Conservation (phyloP, 106 monocot genomes). For the Acorus gramineus region DNA sequence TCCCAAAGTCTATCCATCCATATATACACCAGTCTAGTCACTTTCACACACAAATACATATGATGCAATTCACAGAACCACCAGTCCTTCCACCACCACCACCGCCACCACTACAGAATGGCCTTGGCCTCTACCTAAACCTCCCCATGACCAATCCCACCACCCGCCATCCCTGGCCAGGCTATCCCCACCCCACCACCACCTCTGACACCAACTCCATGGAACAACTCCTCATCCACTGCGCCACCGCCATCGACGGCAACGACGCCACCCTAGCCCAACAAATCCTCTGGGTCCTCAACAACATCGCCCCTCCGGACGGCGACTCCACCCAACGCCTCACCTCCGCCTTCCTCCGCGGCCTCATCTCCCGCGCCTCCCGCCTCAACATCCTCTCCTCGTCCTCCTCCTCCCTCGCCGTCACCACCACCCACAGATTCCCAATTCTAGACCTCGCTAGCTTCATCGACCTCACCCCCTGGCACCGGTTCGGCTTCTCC, state of each 20-base stretch:
- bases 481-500: conserved; percentile 83
- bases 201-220: conserved; percentile 44
- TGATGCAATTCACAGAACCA: conserved; percentile 69
- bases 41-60: conserved; percentile 12
- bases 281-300: conserved; percentile 89
- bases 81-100: conserved; percentile 16
- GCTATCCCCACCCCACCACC: conserved; percentile 2
- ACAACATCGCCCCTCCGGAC: conserved; percentile 87
- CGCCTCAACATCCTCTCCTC: conserved; percentile 7
- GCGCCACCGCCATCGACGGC: conserved; percentile 72
- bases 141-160: background rate
- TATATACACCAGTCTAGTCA: background rate
- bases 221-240: conserved; percentile 90
- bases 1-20: background rate
- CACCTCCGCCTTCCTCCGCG: conserved; percentile 78
- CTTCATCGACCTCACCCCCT: conserved; percentile 91
- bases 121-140: conserved; percentile 16
- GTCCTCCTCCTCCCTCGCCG: conserved; percentile 23
- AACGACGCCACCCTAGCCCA: conserved; percentile 79
- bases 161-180: conserved; percentile 19
- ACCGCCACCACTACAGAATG: conserved; percentile 3
- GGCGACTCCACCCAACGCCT: conserved; percentile 87
- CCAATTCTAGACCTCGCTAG: conserved; percentile 14
- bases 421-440: conserved; percentile 2
- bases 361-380: conserved; percentile 67